Base-by-base conservation (phyloP, 1,284 basidiomycete genomes). In the Trichosporon sp. region DNA sequence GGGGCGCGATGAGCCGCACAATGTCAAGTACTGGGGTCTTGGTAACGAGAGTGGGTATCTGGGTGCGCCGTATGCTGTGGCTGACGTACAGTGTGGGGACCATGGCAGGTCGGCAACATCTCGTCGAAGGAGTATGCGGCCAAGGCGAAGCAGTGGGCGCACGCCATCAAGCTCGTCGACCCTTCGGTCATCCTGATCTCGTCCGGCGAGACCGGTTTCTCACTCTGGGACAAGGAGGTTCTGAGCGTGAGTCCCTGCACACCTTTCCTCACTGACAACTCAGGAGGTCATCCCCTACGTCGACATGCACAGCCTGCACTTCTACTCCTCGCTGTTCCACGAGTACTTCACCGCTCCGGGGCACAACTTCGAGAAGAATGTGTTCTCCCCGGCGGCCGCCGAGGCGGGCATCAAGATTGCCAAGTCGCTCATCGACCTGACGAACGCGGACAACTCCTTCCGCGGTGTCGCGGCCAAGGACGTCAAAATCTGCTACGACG, bases 71-170 rank as follows among this genome's bases (percentile, higher is more conserved):
- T 7, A 10, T 54, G n/a, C 31, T 32, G 31, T 46, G 0, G 12
- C 59, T 63, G 59, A 56, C 32, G 2, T 19, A 2, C 80, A 78
- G 85, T 88, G 66, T 88, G 86, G 84, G 89, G 89, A 14, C 86
- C 87, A 2, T 90, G 88, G 89, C 88, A 90, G 84, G 88, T 89
- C 32, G 88, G 89, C 32, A 87, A 89, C 75, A 86, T 88, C 82
- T 85, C 86, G 6, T 86, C 88, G 0, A 80, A 84, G 21, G 89
- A 88, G 71, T 90, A 90, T 76, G 87, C 87, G 5, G 86, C 86
- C 71, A 87, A 86, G 73, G 88, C 88, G 0, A 86, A 85, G 59
- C 88, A 88, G 74, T 90, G 89, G 89, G 88, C 89, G 1, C 89
- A 89, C 77, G 88, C 87, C 0, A 81, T 90, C 61, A 85, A 85